A percentile compares a stretch with the other conserved stretches of the same genome.
Evolutionary conservation across 1,284 basidiomycete species (phyloP).

Genomic region (Naganishia sp.): DNA sequence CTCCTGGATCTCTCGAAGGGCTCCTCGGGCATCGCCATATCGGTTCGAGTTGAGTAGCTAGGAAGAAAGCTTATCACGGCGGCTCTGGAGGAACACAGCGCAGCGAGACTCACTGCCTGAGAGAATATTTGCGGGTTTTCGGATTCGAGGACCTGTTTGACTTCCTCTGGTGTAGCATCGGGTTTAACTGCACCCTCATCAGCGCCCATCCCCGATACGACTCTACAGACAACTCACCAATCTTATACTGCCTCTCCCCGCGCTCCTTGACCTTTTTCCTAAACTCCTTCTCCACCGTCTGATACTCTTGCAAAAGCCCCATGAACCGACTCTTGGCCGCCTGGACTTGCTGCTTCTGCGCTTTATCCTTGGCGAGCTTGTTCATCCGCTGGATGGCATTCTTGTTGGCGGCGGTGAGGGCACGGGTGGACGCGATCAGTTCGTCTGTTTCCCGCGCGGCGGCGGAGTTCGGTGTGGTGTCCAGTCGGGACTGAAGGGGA

Average conservation of each 20-base stretch:
- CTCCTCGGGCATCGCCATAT: constrained; percentile 79
- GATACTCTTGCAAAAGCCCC: constrained; percentile 60
- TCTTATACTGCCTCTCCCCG: constrained; percentile 94
- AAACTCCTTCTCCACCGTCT: constrained; percentile 89
- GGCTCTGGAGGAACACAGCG: not conserved
- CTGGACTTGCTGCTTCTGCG: constrained; percentile 76
- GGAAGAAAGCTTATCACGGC: not conserved
- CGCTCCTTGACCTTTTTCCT: constrained; percentile 91
- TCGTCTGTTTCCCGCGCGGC: constrained; percentile 60
- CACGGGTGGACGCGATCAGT: constrained; percentile 74
- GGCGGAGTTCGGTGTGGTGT: constrained; percentile 41
- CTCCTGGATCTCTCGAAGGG: constrained; percentile 86
- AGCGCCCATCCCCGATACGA: not conserved
- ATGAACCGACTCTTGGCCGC: constrained; percentile 56
- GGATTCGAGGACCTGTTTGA: constrained; percentile 70
- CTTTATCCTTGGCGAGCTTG: constrained; percentile 71
- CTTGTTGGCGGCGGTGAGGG: constrained; percentile 71
- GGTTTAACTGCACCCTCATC: constrained; percentile 69
- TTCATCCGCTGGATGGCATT: constrained; percentile 76
- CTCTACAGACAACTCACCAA: constrained; percentile 60
- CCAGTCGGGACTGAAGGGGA: constrained; percentile 47
- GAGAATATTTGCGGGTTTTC: constrained; percentile 84
- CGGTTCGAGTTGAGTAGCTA: constrained; percentile 79
- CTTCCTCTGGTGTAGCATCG: constrained; percentile 80
- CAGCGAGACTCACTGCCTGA: constrained; percentile 67